Base-by-base conservation (phyloP, 768 basidiomycete species). In the Naganishia vaughanmartiniae region DNA sequence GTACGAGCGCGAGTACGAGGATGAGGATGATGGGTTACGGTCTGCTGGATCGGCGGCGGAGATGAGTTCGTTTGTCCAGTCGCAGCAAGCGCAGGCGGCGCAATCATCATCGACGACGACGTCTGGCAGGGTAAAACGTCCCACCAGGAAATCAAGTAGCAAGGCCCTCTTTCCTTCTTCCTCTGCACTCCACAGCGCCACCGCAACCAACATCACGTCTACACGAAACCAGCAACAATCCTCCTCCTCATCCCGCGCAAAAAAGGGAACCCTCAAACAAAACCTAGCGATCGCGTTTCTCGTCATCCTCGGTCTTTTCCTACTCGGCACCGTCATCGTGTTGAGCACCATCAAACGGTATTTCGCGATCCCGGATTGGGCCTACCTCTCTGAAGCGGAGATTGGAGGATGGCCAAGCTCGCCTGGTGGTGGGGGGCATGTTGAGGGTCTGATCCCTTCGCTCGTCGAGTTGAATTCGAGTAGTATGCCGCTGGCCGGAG, bases 261-360 rank as follows among this genome's bases (percentile, higher is more conserved):
- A 15, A 42, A 15, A 11, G 46, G 12, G 17, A 21, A 42, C 39
- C 9, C 5, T 69, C 48, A 45, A 48, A n/a, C 39, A 58, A 17
- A 70, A 70, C 26, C 30, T 69, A 48, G 46, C 42, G 42, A 65
- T 69, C 48, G 28, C 45, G 17, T 30, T 48, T 34, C 57, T 72
- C 10, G 36, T 54, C 56, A 28, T 69, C 31, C 71, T 72, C 33
- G 58, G 66, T 19, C 57, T 73, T 9, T 73, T 70, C 69, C 69
- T 70, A 1, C 53, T 70, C 54, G 72, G 68, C 1, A 73, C 69
- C 30, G 69, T 73, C 24, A 57, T 73, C 63, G 72, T 73, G 36
- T 45, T 73, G 24, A 91, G 91, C 11, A 93, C 91, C 28, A 87
- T 97, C 57, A 90, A 93, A 24, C 91, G 89, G 81, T 94, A 93